Percentiles rank a stretch among this genome's conserved stretches.
These are phyloP conservation scores for Dactylellina haptotyla DNA, from an alignment of 2,329 filamentous ascomycete genomes.

Conservation along the genomic window DNA sequence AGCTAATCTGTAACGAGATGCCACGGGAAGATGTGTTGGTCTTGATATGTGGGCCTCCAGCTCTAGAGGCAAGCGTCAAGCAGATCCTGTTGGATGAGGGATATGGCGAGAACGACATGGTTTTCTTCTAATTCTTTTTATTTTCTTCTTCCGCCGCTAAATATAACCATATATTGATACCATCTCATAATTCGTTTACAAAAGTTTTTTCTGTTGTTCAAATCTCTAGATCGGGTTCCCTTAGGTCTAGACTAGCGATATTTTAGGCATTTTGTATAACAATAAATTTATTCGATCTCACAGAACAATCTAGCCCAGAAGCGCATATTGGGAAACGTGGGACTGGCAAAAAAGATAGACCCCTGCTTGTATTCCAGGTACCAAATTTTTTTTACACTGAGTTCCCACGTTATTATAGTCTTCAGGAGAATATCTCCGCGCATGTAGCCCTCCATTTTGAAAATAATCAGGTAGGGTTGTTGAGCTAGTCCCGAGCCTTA, in stretches of 20 bases:
- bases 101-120: constrained; percentile 76
- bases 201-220: neutral
- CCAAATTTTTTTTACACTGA: constrained; percentile 1
- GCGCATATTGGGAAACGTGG: too few species aligned
- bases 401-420: too few species aligned
- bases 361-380: too few species aligned
- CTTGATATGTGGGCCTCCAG: constrained; percentile 80
- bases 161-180: too few species aligned
- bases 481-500: constrained; percentile 10
- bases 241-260: neutral
- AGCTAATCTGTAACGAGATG: constrained; percentile 71
- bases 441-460: constrained; percentile 4
- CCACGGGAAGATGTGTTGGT: constrained; percentile 69
- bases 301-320: too few species aligned
- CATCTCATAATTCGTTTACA: constrained; percentile 3
- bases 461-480: neutral
- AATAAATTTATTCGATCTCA: too few species aligned
- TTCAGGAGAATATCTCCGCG: constrained; percentile 48
- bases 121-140: constrained; percentile 73
- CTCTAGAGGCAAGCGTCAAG: constrained; percentile 75
- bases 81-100: constrained; percentile 70
- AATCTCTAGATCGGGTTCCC: neutral
- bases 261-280: constrained; percentile 2
- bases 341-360: too few species aligned
- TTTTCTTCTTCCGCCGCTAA: neutral